Evolutionary conservation across 75 land plant species (phyloP).

Genomic region (Cryptomeria japonica): DNA sequence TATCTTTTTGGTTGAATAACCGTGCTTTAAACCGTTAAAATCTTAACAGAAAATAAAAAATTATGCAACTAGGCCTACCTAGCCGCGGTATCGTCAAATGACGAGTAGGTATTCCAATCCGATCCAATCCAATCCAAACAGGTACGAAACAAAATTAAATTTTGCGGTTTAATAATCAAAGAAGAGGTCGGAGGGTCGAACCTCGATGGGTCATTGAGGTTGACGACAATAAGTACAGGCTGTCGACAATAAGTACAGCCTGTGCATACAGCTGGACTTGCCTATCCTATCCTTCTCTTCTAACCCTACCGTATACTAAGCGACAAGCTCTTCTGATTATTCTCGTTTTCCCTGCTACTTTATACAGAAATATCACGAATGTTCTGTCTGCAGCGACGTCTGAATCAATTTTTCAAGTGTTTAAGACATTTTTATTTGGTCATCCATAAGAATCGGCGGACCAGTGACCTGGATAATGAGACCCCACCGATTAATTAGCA

Average conservation of each 20-base stretch:
- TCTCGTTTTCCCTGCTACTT: too few species aligned
- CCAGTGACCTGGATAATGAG: too few species aligned
- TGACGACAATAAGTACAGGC: too few species aligned
- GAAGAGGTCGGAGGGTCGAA: neutral
- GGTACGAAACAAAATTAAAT: neutral
- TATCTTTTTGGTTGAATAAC: neutral
- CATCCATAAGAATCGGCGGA: too few species aligned
- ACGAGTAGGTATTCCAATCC: neutral
- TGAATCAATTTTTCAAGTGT: too few species aligned
- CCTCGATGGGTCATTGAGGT: neutral
- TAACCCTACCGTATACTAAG: neutral
- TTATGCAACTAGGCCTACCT: neutral
- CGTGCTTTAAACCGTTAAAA: neutral
- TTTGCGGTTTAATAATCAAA: neutral
- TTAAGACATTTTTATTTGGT: too few species aligned
- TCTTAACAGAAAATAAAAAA: neutral
- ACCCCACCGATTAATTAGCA: too few species aligned
- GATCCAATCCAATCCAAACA: neutral
- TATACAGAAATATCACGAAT: too few species aligned
- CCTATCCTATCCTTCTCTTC: neutral
- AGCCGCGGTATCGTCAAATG: neutral
- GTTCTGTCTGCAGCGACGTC: too few species aligned
- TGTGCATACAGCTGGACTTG: conserved; percentile 5
- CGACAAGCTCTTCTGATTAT: too few species aligned
- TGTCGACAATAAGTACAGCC: neutral